Evolutionary conservation across 495 filamentous ascomycete genomes (phyloP).

Genomic region (Trichoderma asperelloides): DNA sequence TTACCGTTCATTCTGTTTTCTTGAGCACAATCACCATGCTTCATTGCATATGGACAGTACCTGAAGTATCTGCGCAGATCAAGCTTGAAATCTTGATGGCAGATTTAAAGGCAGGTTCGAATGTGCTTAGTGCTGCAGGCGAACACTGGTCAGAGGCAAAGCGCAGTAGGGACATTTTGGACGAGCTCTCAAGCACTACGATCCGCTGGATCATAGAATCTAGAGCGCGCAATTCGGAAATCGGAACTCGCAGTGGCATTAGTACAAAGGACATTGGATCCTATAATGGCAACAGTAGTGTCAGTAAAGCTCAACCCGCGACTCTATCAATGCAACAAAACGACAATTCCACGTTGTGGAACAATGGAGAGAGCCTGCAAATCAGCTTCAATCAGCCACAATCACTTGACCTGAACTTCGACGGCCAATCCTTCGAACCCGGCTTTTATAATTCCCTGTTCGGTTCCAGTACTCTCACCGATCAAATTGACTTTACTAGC

Average conservation of each 20-base stretch:
- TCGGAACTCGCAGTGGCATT: neutral
- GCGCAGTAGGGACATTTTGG: slow-evolving; percentile 34
- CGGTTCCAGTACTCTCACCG: neutral
- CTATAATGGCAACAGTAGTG: neutral
- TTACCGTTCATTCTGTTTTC: neutral
- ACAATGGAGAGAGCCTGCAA: neutral
- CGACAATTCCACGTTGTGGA: neutral
- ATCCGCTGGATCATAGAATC: slow-evolving; percentile 24
- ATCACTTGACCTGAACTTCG: neutral
- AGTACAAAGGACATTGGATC: neutral
- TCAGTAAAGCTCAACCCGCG: neutral
- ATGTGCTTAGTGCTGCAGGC: slow-evolving; percentile 38
- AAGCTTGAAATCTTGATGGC: neutral
- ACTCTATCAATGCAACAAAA: neutral
- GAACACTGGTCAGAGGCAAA: slow-evolving; percentile 39
- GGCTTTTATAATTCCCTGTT: neutral
- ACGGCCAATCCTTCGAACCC: neutral
- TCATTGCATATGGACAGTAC: neutral
- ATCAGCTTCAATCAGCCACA: neutral
- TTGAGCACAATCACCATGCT: neutral
- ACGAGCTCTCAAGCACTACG: slow-evolving; percentile 31
- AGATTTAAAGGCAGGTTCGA: slow-evolving; percentile 29
- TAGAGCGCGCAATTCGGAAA: neutral
- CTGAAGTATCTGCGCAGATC: neutral
- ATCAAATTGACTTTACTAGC: neutral